Conservation (phyloP, 352 stramenopile species). For the Pythium monospermum region DNA sequence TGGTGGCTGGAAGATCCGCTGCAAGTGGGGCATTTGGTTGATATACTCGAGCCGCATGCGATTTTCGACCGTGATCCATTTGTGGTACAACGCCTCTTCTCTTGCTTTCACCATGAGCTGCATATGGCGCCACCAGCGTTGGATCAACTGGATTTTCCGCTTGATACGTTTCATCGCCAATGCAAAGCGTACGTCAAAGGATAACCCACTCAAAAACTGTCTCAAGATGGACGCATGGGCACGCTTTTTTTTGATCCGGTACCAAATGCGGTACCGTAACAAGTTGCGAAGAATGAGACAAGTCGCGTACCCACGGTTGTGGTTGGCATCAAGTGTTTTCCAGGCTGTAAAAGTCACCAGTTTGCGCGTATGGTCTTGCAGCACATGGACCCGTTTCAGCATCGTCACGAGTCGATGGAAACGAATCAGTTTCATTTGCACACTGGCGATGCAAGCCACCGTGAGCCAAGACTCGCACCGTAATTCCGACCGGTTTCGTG, state of each 20-base stretch:
- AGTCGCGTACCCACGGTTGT: slow-evolving; percentile 19
- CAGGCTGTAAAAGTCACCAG: slow-evolving; percentile 35
- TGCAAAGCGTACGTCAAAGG: slow-evolving; percentile 57
- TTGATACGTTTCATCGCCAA: slow-evolving; percentile 57
- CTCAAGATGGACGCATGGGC: slow-evolving; percentile 30
- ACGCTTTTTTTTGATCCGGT: slow-evolving; percentile 35
- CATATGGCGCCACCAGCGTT: slow-evolving; percentile 59
- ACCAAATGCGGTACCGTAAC: slow-evolving; percentile 31
- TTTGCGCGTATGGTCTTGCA: slow-evolving; percentile 27
- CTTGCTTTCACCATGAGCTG: slow-evolving; percentile 49
- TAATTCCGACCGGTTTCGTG: slow-evolving; percentile 9
- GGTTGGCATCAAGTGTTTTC: slow-evolving; percentile 28
- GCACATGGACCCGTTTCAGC: slow-evolving; percentile 20
- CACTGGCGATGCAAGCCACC: slow-evolving; percentile 30
- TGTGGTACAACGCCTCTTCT: slow-evolving; percentile 45
- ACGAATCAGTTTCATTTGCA: slow-evolving; percentile 32
- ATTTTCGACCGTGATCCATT: slow-evolving; percentile 47
- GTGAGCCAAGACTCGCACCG: slow-evolving; percentile 31
- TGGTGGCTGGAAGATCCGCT: slow-evolving; percentile 47
- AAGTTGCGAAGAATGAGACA: slow-evolving; percentile 33
- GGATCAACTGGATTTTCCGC: slow-evolving; percentile 39
- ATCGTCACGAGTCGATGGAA: slow-evolving; percentile 23
- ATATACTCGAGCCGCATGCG: slow-evolving; percentile 42
- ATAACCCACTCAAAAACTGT: slow-evolving; percentile 41
- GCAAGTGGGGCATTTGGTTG: slow-evolving; percentile 47